A percentile compares a stretch with the other conserved stretches of the same genome.
Evolutionary conservation across 73 alveolate species (phyloP).

Genomic region (Uronychia binucleata): DNA sequence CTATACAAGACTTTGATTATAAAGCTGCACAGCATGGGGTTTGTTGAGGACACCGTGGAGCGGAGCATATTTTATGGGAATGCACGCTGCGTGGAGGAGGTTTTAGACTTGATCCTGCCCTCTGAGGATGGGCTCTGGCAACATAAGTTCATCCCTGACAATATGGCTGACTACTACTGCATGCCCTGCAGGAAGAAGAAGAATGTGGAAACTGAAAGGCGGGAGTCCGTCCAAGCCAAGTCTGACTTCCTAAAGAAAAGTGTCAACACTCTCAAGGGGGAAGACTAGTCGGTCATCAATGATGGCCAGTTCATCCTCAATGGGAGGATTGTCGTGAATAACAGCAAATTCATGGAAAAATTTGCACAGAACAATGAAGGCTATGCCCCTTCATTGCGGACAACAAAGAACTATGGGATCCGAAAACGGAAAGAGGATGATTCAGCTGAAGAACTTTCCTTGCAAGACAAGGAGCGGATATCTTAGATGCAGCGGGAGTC

Average conservation of each 20-base stretch:
- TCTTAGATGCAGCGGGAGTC: not conserved
- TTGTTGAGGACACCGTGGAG: constrained; percentile 16
- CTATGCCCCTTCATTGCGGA: not conserved
- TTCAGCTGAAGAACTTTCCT: not conserved
- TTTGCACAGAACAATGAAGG: not conserved
- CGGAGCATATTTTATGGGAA: constrained; percentile 13
- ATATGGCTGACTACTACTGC: not conserved
- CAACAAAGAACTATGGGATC: not conserved
- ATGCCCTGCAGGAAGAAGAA: not conserved
- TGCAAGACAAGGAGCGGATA: not conserved
- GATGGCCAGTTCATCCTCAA: not conserved
- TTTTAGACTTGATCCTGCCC: not conserved
- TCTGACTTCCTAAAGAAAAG: not conserved
- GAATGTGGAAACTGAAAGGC: not conserved
- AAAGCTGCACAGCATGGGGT: constrained; percentile 13
- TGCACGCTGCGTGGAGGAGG: constrained; percentile 4
- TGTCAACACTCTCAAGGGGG: not conserved
- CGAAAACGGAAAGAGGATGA: not conserved
- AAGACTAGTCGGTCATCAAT: not conserved
- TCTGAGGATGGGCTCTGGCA: constrained; percentile 10
- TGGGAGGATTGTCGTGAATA: not conserved
- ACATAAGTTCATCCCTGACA: constrained; percentile 8
- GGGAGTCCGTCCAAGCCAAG: not conserved
- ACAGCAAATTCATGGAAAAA: not conserved
- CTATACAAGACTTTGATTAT: not conserved